Conservation (phyloP, 73 alveolate species). For the Vitrella brassicaformis region DNA sequence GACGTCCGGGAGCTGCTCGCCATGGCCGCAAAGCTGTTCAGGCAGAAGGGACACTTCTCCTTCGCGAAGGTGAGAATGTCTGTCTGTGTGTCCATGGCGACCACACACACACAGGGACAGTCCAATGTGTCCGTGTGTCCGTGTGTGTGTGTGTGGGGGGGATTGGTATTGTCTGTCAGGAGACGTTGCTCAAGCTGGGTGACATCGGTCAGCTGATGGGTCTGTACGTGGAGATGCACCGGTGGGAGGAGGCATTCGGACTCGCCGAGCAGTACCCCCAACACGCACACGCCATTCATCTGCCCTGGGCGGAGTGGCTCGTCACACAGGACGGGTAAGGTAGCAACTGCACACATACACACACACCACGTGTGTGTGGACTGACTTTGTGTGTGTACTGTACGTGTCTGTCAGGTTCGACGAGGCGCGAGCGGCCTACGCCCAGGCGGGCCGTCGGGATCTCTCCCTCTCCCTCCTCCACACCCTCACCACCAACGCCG, state of each 20-base stretch:
- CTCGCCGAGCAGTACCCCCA: constrained; percentile 52
- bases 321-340: no score
- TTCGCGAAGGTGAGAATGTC: no score
- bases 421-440: constrained; percentile 81
- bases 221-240: constrained; percentile 70
- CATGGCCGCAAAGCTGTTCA: constrained; percentile 12
- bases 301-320: constrained; percentile 79
- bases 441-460: constrained; percentile 76
- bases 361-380: no score
- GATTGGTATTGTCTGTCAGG: no score
- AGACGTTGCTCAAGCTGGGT: constrained; percentile 66
- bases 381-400: no score
- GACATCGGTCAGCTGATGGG: constrained; percentile 65
- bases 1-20: not conserved
- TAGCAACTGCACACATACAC: no score
- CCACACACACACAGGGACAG: no score
- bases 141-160: no score
- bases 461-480: constrained; percentile 61
- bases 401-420: constrained; percentile 65
- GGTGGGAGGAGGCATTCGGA: constrained; percentile 81
- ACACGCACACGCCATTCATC: constrained; percentile 48
- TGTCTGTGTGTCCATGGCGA: no score
- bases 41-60: constrained; percentile 61
- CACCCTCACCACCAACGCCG: constrained; percentile 70
- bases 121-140: no score